A percentile compares a stretch with the other conserved stretches of the same genome.
phyloP scores from a whole-genome alignment of 1,284 basidiomycete genomes.

The Puccinia coronata region DNA sequence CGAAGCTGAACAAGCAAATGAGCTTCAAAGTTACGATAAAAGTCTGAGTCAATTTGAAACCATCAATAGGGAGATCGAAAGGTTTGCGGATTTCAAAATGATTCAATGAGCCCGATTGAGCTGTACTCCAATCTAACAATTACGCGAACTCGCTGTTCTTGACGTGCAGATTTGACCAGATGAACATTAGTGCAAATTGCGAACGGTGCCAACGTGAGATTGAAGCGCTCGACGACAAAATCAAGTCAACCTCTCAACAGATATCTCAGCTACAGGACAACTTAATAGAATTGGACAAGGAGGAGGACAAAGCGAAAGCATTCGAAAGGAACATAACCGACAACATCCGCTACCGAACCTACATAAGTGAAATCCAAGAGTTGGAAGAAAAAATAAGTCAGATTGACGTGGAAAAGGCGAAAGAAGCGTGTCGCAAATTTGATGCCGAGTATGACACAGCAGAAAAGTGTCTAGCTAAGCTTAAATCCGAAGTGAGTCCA shows the following conservation, averaged over 20 bases:
- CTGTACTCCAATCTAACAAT: neutral
- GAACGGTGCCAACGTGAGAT: constrained; percentile 35
- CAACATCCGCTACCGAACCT: constrained; percentile 77
- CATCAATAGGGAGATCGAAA: constrained; percentile 68
- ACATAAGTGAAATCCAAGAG: constrained; percentile 69
- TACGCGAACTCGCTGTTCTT: constrained; percentile 13
- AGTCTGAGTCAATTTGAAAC: constrained; percentile 68
- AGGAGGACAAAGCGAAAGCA: constrained; percentile 58
- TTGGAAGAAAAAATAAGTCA: constrained; percentile 73
- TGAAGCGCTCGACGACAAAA: constrained; percentile 2
- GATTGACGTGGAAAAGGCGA: constrained; percentile 77
- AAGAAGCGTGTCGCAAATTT: constrained; percentile 76
- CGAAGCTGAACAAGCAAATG: constrained; percentile 64
- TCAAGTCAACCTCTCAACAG: constrained; percentile 25
- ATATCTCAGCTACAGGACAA: constrained; percentile 16
- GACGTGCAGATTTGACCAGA: constrained; percentile 29
- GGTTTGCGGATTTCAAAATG: constrained; percentile 60
- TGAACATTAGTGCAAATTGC: constrained; percentile 16
- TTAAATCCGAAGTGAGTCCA: constrained; percentile 68
- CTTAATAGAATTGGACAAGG: constrained; percentile 55
- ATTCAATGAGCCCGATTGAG: neutral
- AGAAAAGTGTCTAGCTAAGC: constrained; percentile 65
- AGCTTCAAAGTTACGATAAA: constrained; percentile 69
- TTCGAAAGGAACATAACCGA: constrained; percentile 71
- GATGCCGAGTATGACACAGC: constrained; percentile 71